Percentiles rank a stretch among this genome's conserved stretches.
Conservation (phyloP, 768 basidiomycete species). For the Xanthoconium purpureum region DNA sequence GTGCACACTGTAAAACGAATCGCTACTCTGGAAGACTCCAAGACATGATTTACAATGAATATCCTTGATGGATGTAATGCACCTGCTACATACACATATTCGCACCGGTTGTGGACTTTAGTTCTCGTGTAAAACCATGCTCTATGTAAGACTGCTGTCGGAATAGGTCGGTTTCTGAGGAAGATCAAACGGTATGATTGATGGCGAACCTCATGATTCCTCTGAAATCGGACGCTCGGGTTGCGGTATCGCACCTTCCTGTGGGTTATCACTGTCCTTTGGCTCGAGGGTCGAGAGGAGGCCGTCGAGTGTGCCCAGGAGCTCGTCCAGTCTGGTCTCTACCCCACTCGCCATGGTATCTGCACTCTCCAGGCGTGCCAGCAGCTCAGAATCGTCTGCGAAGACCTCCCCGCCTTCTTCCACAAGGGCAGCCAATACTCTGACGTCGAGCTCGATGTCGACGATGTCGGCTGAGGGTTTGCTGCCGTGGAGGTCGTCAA, state of each 20-base stretch:
- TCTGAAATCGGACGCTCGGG: conserved; percentile 1
- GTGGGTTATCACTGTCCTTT: not conserved
- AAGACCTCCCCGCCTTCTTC: conserved; percentile 22
- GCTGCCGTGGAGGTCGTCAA: conserved; percentile 22
- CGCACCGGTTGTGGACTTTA: conserved; percentile 8
- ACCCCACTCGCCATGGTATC: conserved; percentile 58
- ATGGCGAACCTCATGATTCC: conserved; percentile 16
- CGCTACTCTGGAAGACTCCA: conserved; percentile 27
- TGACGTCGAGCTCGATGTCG: conserved; percentile 38
- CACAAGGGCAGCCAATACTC: conserved; percentile 32
- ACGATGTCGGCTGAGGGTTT: conserved; percentile 1
- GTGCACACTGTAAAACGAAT: conserved; percentile 80
- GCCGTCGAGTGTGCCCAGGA: conserved; percentile 56
- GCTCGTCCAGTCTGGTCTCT: conserved; percentile 58
- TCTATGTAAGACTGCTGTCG: conserved; percentile 5
- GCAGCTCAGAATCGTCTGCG: conserved; percentile 46
- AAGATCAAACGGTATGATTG: not conserved
- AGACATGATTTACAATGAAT: conserved; percentile 30
- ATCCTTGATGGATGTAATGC: conserved; percentile 23
- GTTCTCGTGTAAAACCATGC: conserved; percentile 14
- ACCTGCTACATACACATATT: conserved; percentile 10
- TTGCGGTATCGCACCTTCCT: not conserved
- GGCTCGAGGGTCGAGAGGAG: conserved; percentile 47
- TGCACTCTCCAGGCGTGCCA: conserved; percentile 54
- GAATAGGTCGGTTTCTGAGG: not conserved